These are phyloP conservation scores for Malassezia yamatoensis DNA, from an alignment of 1,284 basidiomycete species.

Conservation along the genomic window DNA sequence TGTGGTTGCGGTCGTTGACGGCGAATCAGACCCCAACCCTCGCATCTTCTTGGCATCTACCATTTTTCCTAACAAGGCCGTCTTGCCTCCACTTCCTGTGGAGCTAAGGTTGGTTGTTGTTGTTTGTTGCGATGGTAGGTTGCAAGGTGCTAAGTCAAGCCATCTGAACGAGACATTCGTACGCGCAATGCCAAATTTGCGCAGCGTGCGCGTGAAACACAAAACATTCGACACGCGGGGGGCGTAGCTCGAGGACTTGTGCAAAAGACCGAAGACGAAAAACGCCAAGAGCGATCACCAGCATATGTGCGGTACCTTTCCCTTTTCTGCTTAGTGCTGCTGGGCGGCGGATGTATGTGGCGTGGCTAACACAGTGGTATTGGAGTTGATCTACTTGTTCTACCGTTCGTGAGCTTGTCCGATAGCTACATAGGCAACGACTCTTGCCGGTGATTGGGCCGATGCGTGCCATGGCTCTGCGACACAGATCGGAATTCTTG, in stretches of 20 bases:
- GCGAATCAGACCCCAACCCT: too few relatives aligned
- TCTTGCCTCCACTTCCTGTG: too few relatives aligned
- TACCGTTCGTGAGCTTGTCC: neutral
- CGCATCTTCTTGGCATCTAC: too few relatives aligned
- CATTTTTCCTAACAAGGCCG: too few relatives aligned
- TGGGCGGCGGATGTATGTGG: slow-evolving; percentile 15
- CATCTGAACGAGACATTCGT: slow-evolving; percentile 15
- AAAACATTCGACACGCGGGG: slow-evolving; percentile 8
- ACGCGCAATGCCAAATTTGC: slow-evolving; percentile 11
- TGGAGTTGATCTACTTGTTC: slow-evolving; percentile 12
- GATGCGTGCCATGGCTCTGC: neutral
- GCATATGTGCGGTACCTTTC: slow-evolving; percentile 4
- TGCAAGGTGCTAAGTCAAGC: slow-evolving; percentile 6
- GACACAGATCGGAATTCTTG: slow-evolving; percentile 14
- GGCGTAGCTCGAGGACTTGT: slow-evolving; percentile 10
- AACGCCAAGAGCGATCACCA: slow-evolving; percentile 3
- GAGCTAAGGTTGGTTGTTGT: too few relatives aligned
- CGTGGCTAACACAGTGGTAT: slow-evolving; percentile 9
- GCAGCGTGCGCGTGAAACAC: slow-evolving; percentile 13
- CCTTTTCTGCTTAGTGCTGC: slow-evolving; percentile 9
- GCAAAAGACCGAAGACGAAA: slow-evolving; percentile 4
- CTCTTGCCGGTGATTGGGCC: neutral
- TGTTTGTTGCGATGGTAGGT: slow-evolving; percentile 4
- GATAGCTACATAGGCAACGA: slow-evolving; percentile 7
- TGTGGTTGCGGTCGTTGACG: too few relatives aligned